These are phyloP conservation scores for Penicillium psychrosexuale DNA, from an alignment of 2,329 filamentous ascomycete species.

Conservation along the genomic window DNA sequence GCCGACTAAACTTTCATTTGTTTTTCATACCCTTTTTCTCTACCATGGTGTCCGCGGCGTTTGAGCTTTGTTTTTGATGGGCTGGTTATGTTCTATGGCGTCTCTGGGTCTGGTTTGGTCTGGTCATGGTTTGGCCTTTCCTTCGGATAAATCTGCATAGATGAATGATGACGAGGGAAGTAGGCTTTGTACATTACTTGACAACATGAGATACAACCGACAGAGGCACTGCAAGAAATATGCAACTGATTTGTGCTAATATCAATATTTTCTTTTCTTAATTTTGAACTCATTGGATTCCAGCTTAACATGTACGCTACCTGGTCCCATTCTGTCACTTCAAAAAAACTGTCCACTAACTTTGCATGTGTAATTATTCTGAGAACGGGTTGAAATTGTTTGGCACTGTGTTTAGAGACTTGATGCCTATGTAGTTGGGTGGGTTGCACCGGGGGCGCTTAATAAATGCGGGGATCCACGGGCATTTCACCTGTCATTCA, in stretches of 20 bases:
- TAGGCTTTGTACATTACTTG: constrained; percentile 24
- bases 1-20: constrained; percentile 25
- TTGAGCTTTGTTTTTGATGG: constrained; percentile 10
- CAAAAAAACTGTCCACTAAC: no score
- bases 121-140: constrained; percentile 8
- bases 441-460: background rate
- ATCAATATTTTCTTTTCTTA: background rate
- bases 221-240: constrained; percentile 3
- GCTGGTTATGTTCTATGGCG: constrained; percentile 18
- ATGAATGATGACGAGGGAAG: constrained; percentile 25
- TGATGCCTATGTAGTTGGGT: background rate
- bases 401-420: no score
- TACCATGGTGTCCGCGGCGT: constrained; percentile 15
- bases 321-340: background rate
- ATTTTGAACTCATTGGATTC: background rate
- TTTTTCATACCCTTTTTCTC: constrained; percentile 14
- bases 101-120: constrained; percentile 17
- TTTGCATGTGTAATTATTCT: background rate
- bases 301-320: background rate
- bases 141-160: constrained; percentile 25
- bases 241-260: constrained; percentile 1
- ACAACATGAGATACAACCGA: constrained; percentile 17
- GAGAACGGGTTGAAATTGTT: background rate
- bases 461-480: constrained; percentile 2
- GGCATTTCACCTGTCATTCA: background rate